Conservation (phyloP, 331 rosid genomes). For the Prunus yedoensis region DNA sequence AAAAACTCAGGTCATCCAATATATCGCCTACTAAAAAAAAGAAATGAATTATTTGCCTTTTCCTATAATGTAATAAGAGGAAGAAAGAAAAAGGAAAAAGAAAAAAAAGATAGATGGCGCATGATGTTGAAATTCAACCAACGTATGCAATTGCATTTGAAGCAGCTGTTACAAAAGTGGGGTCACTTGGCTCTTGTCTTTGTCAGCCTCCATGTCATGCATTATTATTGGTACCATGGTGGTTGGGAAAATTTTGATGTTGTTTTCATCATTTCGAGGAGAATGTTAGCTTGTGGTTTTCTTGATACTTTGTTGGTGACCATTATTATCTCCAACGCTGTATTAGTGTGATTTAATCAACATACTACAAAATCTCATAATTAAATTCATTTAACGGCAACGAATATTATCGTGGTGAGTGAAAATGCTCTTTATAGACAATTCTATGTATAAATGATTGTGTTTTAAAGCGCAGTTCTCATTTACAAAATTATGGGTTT, state of each 20-base stretch:
- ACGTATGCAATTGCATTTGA: not conserved
- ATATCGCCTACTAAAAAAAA: not conserved
- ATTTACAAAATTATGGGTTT: too few species aligned
- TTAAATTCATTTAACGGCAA: too few species aligned
- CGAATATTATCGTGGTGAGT: too few species aligned
- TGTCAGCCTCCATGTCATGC: not conserved
- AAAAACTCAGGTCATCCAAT: not conserved
- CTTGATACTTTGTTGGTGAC: not conserved
- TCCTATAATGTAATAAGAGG: not conserved
- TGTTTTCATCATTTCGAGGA: not conserved
- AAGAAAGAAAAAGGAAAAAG: not conserved
- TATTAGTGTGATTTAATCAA: too few species aligned
- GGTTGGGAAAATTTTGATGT: not conserved
- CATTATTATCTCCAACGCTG: too few species aligned
- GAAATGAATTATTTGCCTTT: not conserved
- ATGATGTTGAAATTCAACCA: not conserved
- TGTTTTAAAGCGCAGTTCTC: too few species aligned
- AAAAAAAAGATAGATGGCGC: not conserved
- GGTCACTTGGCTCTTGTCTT: not conserved
- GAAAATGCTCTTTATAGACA: too few species aligned
- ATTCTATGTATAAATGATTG: too few species aligned
- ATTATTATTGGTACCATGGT: not conserved
- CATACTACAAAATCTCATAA: too few species aligned
- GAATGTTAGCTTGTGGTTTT: not conserved
- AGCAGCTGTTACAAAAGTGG: not conserved